A percentile compares a stretch with the other conserved stretches of the same genome.
These are phyloP conservation scores for Backusella psychrophila DNA, from an alignment of 192 early-diverging fungal genomes.

Conservation along the genomic window DNA sequence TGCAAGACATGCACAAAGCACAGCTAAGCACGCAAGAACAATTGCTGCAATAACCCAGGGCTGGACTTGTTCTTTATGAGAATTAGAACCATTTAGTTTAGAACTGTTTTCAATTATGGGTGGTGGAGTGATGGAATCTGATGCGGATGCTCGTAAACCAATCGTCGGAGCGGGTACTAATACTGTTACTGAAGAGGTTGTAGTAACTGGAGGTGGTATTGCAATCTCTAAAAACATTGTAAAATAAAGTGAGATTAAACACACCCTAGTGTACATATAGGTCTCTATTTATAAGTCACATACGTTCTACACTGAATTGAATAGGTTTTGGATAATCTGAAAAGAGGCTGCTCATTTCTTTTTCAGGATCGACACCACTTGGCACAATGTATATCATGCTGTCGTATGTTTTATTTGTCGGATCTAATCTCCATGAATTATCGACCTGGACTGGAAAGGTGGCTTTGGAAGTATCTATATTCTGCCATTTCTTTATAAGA, in stretches of 20 bases:
- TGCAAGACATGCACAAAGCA: constrained; percentile 18
- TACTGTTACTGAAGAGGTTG: neutral
- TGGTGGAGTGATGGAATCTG: neutral
- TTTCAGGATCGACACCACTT: constrained; percentile 18
- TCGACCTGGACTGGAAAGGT: constrained; percentile 11
- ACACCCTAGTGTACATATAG: neutral
- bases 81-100: neutral
- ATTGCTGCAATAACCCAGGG: constrained; percentile 29
- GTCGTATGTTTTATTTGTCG: neutral
- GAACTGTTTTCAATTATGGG: neutral
- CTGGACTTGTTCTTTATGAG: neutral
- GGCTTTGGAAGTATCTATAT: neutral
- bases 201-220: neutral
- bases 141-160: neutral
- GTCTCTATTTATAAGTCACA: neutral
- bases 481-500: neutral
- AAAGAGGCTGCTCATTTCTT: constrained; percentile 19
- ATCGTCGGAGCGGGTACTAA: neutral
- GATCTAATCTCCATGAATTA: constrained; percentile 18
- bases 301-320: constrained; percentile 19
- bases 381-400: constrained; percentile 19
- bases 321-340: constrained; percentile 24
- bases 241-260: neutral
- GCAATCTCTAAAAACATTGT: neutral
- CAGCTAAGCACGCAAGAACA: constrained; percentile 19